Conservation (phyloP, 768 basidiomycete species). For the Cystofilobasidium bisporidii region DNA sequence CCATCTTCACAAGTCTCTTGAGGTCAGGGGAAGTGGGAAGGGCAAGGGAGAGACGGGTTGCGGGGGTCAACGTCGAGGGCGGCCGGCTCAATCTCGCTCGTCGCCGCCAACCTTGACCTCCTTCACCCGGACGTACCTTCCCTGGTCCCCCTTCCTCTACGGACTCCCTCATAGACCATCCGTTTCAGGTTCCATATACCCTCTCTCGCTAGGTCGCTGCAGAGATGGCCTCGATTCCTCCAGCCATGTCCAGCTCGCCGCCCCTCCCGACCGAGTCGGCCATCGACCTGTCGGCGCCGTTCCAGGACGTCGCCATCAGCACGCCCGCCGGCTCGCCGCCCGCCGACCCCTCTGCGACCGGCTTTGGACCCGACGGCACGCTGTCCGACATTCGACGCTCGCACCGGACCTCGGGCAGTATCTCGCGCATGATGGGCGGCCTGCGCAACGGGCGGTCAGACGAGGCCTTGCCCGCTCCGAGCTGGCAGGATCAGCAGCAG, state of each 20-base stretch:
- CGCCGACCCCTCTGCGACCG: background rate
- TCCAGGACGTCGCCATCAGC: background rate
- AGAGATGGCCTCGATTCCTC: background rate
- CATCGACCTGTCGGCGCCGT: background rate
- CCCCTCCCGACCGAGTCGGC: background rate
- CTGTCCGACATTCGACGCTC: background rate
- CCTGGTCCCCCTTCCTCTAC: too few species aligned
- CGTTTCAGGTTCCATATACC: too few species aligned
- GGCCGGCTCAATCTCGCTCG: too few species aligned
- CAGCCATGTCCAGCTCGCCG: background rate
- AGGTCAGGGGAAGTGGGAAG: too few species aligned
- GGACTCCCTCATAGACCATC: too few species aligned
- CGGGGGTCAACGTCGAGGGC: too few species aligned
- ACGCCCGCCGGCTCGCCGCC: background rate
- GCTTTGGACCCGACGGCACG: background rate
- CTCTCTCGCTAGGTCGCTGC: too few species aligned
- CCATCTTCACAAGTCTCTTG: conserved; percentile 5
- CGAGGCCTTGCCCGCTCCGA: background rate
- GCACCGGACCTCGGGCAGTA: background rate
- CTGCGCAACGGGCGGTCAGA: background rate
- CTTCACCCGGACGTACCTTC: too few species aligned
- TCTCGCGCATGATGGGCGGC: background rate
- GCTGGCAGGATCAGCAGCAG: too few species aligned
- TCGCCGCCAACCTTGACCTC: too few species aligned
- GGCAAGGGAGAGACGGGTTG: too few species aligned